A percentile compares a stretch with the other conserved stretches of the same genome.
These are phyloP conservation scores for Candida piceae DNA, from an alignment of 805 yeast species.

Conservation along the genomic window DNA sequence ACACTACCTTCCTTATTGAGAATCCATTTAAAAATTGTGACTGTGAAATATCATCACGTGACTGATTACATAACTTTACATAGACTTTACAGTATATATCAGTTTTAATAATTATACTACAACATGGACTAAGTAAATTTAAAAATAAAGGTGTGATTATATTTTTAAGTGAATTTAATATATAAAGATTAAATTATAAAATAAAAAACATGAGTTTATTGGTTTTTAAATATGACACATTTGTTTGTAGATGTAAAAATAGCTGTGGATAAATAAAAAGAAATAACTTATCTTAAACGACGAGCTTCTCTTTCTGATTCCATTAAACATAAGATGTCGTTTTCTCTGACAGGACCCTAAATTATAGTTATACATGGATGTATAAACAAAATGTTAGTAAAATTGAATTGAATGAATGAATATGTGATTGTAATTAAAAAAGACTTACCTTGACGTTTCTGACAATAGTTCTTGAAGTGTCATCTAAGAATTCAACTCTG, in stretches of 20 bases:
- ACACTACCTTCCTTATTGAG: slow-evolving; percentile 5
- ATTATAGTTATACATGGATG: no score
- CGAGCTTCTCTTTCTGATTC: slow-evolving; percentile 99
- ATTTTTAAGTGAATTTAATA: slow-evolving; percentile 10
- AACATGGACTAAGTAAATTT: not conserved
- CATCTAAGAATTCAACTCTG: slow-evolving; percentile 95
- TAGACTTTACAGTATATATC: not conserved
- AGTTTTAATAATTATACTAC: not conserved
- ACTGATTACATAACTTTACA: no score
- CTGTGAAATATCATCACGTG: slow-evolving; percentile 9
- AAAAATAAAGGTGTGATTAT: slow-evolving; percentile 5
- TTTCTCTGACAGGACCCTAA: slow-evolving; percentile 92
- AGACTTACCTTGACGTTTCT: slow-evolving; percentile 74
- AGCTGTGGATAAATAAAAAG: not conserved
- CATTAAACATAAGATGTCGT: slow-evolving; percentile 98
- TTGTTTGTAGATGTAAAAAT: not conserved
- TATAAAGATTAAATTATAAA: slow-evolving; percentile 10
- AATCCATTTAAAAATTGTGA: slow-evolving; percentile 3
- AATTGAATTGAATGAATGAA: not conserved
- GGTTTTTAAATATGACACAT: not conserved
- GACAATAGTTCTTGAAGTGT: slow-evolving; percentile 91
- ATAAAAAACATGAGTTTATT: slow-evolving; percentile 4
- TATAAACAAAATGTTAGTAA: no score
- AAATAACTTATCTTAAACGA: slow-evolving; percentile 67
- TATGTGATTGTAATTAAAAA: not conserved